Percentiles rank a stretch among this genome's conserved stretches.
Conservation (phyloP, 371 early-diverging fungal genomes). For the Mortierella sp. region DNA sequence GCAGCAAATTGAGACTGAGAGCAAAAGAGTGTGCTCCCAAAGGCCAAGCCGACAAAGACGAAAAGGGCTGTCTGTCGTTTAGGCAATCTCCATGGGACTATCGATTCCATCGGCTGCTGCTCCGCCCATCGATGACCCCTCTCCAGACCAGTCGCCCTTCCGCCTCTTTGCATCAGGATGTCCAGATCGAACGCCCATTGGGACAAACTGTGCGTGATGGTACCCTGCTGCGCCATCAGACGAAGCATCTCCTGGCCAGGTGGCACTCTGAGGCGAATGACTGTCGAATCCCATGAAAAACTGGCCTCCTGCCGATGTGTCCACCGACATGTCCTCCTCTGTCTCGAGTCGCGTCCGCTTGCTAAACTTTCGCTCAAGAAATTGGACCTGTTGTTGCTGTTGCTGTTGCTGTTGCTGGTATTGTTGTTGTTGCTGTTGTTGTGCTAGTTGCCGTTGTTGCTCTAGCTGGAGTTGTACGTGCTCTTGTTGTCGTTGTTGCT, state of each 20-base stretch:
- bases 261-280: not conserved
- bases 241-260: not conserved
- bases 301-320: not conserved
- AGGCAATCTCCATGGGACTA: slow-evolving; percentile 35
- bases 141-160: slow-evolving; percentile 21
- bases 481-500: slow-evolving; percentile 16
- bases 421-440: slow-evolving; percentile 14
- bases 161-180: slow-evolving; percentile 32
- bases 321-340: slow-evolving; percentile 20
- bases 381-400: not conserved
- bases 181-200: not conserved
- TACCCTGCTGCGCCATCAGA: not conserved
- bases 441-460: slow-evolving; percentile 6
- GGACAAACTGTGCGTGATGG: not conserved
- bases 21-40: no score
- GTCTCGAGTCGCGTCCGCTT: slow-evolving; percentile 33
- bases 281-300: slow-evolving; percentile 18
- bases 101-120: slow-evolving; percentile 8
- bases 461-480: slow-evolving; percentile 14
- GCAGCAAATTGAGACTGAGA: no score
- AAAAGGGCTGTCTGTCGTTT: no score
- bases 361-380: slow-evolving; percentile 26
- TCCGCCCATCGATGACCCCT: slow-evolving; percentile 1
- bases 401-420: slow-evolving; percentile 13
- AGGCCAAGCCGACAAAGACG: no score